phyloP scores from a whole-genome alignment of 257 asterid species.

The Jacaranda mimosifolia region DNA sequence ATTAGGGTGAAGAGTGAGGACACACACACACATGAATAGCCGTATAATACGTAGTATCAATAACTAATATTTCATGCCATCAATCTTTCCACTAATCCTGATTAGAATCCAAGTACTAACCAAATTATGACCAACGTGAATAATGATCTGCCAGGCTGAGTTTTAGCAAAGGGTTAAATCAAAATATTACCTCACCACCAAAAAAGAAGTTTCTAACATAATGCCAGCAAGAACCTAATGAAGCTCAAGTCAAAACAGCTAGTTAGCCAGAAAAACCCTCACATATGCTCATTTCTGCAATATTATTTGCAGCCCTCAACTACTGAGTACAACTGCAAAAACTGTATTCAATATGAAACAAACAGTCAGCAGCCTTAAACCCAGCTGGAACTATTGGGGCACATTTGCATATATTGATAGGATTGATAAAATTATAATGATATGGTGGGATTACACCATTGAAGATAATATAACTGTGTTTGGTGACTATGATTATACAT shows the following conservation, averaged over 20 bases:
- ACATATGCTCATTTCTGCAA: not conserved
- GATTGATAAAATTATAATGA: too few relatives aligned
- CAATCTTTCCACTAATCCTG: not conserved
- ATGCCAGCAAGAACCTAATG: not conserved
- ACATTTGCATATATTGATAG: too few relatives aligned
- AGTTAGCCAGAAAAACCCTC: not conserved
- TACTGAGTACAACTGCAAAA: not conserved
- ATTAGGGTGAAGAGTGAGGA: not conserved
- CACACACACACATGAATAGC: not conserved
- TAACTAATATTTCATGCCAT: not conserved
- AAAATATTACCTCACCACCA: not conserved
- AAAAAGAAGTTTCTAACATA: not conserved
- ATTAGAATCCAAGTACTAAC: not conserved
- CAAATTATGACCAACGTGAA: not conserved
- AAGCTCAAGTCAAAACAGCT: not conserved
- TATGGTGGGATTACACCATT: too few relatives aligned
- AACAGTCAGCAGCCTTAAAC: not conserved
- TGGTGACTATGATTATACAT: too few relatives aligned
- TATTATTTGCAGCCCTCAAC: conserved; percentile 2
- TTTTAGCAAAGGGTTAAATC: not conserved
- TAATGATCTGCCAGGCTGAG: not conserved
- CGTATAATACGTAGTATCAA: not conserved
- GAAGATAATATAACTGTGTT: too few relatives aligned
- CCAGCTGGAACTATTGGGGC: too few relatives aligned
- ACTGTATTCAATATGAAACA: not conserved